These are phyloP conservation scores for Vachellia collinsii DNA, from an alignment of 306 rosid genomes.

Conservation along the genomic window DNA sequence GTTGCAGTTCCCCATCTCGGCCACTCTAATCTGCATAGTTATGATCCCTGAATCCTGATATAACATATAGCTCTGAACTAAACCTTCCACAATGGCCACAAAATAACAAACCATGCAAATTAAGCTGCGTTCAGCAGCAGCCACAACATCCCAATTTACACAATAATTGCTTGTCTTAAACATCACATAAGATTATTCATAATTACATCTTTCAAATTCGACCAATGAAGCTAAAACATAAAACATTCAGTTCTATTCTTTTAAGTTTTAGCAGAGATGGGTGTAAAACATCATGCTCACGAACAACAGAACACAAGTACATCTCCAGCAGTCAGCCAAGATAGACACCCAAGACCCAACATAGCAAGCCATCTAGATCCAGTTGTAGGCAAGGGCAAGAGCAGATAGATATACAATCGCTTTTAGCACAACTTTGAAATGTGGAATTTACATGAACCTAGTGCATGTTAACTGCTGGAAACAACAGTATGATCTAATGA, in stretches of 20 bases:
- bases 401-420: background rate
- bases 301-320: conserved; percentile 2
- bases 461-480: conserved; percentile 4
- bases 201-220: background rate
- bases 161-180: background rate
- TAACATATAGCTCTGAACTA: background rate
- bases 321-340: conserved; percentile 3
- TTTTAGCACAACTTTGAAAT: background rate
- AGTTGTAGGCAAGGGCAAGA: background rate
- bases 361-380: conserved; percentile 4
- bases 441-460: conserved; percentile 5
- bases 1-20: background rate
- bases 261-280: background rate
- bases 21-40: background rate
- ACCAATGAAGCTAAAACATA: background rate
- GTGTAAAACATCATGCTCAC: background rate
- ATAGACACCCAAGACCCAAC: conserved; percentile 1
- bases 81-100: background rate
- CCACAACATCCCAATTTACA: conserved; percentile 1
- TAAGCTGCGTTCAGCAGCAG: background rate
- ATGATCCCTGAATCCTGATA: background rate
- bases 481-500: background rate
- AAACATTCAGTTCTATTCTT: background rate
- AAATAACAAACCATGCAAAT: background rate
- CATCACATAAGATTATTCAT: background rate